Evolutionary conservation across 495 filamentous ascomycete genomes (phyloP).

Genomic region (Paragyromitra xinjiangensis): DNA sequence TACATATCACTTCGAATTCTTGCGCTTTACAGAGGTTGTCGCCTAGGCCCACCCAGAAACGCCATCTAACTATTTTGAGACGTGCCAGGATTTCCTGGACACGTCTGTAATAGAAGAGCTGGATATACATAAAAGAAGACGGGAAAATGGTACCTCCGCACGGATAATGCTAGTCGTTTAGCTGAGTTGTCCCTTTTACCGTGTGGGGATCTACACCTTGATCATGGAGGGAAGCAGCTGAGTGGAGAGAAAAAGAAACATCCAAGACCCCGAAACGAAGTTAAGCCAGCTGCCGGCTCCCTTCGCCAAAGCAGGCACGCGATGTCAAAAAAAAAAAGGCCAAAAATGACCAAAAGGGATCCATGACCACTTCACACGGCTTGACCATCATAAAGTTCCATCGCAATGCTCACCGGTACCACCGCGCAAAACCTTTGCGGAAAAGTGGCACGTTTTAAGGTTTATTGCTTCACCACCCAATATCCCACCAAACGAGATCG

Average conservation of each 20-base stretch:
- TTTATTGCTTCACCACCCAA: conserved; percentile 12
- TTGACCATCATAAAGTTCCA: background rate
- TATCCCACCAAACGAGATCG: conserved; percentile 14
- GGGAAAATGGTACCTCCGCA: conserved; percentile 9
- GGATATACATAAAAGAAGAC: background rate
- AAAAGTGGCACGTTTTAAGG: conserved; percentile 30
- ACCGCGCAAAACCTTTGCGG: background rate
- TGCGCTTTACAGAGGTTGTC: background rate
- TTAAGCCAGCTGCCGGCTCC: conserved; percentile 24
- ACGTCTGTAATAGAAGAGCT: background rate
- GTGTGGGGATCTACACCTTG: conserved; percentile 25
- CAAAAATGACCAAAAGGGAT: conserved; percentile 19
- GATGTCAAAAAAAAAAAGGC: conserved; percentile 26
- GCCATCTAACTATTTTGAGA: background rate
- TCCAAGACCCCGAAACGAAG: conserved; percentile 21
- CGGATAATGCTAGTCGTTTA: conserved; percentile 31
- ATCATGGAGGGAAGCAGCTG: conserved; percentile 4
- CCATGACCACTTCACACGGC: conserved; percentile 5
- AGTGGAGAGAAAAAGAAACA: conserved; percentile 23
- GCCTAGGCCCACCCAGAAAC: background rate
- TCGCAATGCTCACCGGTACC: background rate
- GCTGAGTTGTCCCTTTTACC: conserved; percentile 37
- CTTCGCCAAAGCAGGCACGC: conserved; percentile 27
- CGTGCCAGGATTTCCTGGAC: background rate
- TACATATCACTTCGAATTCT: background rate